Percentiles rank a stretch among this genome's conserved stretches.
phyloP scores from a whole-genome alignment of 2,329 filamentous ascomycete genomes.

The Aspergillus chevalieri region DNA sequence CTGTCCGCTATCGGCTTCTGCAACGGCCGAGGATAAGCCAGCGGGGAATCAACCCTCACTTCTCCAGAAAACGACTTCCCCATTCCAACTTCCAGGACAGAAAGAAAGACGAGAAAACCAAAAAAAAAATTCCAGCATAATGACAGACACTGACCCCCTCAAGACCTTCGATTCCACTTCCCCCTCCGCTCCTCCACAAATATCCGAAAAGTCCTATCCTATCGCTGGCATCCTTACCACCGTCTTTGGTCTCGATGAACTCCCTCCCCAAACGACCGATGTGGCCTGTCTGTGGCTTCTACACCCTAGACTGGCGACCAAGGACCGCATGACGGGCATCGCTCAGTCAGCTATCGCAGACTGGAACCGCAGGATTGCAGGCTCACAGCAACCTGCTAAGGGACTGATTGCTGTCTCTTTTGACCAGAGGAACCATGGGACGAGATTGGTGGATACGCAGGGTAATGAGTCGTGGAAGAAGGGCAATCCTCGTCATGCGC shows the following conservation, averaged over 20 bases:
- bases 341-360: conserved; percentile 63
- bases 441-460: conserved; percentile 57
- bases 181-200: conserved; percentile 23
- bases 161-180: conserved; percentile 23
- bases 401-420: conserved; percentile 77
- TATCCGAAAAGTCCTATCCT: conserved; percentile 62
- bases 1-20: not conserved
- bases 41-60: not conserved
- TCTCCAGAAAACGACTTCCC: not conserved
- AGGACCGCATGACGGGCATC: conserved; percentile 68
- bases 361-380: conserved; percentile 52
- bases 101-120: not conserved
- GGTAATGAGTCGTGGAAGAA: conserved; percentile 74
- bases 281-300: conserved; percentile 87
- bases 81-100: not conserved
- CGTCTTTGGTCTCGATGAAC: conserved; percentile 73
- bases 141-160: conserved; percentile 20
- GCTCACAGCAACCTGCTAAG: conserved; percentile 27
- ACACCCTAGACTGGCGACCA: conserved; percentile 67
- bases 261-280: conserved; percentile 49
- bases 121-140: not conserved
- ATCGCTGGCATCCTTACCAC: conserved; percentile 75
- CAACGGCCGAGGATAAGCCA: too few relatives aligned
- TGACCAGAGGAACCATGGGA: conserved; percentile 90
- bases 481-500: conserved; percentile 74